phyloP scores from a whole-genome alignment of 2,329 filamentous ascomycete genomes.

The Colletotrichum liriopes region DNA sequence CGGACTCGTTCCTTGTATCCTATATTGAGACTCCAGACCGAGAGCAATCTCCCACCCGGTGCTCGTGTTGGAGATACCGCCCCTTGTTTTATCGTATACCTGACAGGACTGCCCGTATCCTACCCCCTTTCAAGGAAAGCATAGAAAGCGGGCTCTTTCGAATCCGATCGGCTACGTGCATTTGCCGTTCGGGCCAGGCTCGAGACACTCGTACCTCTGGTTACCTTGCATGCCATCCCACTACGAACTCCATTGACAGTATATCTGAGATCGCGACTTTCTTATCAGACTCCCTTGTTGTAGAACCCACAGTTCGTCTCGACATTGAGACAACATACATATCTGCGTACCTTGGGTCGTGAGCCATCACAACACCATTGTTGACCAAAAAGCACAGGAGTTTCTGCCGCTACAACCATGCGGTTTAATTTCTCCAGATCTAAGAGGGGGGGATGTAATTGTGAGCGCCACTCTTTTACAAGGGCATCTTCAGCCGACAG shows the following conservation, averaged over 20 bases:
- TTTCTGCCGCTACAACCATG: neutral
- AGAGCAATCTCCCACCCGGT: neutral
- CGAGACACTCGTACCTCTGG: neutral
- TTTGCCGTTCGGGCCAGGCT: conserved; percentile 6
- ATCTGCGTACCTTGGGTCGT: neutral
- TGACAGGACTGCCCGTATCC: neutral
- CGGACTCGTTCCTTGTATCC: neutral
- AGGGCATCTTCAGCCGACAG: neutral
- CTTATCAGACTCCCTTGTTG: neutral
- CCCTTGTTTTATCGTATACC: neutral
- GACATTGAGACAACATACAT: neutral
- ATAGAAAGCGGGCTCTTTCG: conserved; percentile 2
- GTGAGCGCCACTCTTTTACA: neutral
- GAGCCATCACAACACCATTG: too few relatives aligned
- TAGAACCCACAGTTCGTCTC: neutral
- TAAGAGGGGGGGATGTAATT: neutral
- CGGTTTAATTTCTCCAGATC: too few relatives aligned
- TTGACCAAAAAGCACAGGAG: too few relatives aligned
- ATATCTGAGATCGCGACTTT: neutral
- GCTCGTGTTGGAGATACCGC: neutral
- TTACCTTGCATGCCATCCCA: neutral
- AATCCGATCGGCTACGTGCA: conserved; percentile 28
- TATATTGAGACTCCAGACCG: conserved; percentile 21
- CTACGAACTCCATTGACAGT: neutral
- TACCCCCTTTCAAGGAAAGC: neutral